A percentile compares a stretch with the other conserved stretches of the same genome.
These are phyloP conservation scores for Lactarius tabidus DNA, from an alignment of 768 basidiomycete genomes.

Conservation along the genomic window DNA sequence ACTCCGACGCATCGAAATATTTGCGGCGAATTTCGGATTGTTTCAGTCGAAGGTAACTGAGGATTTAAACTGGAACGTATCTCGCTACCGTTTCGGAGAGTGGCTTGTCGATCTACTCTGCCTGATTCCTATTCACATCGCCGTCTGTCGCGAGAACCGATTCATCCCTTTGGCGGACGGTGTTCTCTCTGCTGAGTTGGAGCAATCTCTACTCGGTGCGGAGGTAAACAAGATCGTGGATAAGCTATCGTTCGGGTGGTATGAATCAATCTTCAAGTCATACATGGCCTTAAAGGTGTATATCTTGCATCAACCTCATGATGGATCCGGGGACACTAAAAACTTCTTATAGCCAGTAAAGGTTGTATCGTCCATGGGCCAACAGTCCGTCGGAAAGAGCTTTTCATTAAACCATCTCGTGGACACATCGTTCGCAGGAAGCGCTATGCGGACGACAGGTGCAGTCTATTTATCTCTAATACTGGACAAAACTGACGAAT, in stretches of 20 bases:
- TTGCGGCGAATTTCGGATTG: slow-evolving; percentile 29
- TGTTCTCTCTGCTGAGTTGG: slow-evolving; percentile 46
- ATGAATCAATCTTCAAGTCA: slow-evolving; percentile 59
- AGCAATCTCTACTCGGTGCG: slow-evolving; percentile 53
- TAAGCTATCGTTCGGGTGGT: slow-evolving; percentile 56
- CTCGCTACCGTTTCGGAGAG: slow-evolving; percentile 40
- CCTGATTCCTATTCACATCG: slow-evolving; percentile 31
- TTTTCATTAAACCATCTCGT: slow-evolving; percentile 56
- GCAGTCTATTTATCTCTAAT: too few relatives aligned
- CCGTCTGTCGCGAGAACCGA: slow-evolving; percentile 54
- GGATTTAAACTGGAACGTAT: slow-evolving; percentile 7
- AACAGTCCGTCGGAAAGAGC: slow-evolving; percentile 62
- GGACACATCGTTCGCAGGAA: slow-evolving; percentile 63
- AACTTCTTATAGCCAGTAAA: slow-evolving; percentile 45
- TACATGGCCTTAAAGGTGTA: slow-evolving; percentile 55
- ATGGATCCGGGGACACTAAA: too few relatives aligned
- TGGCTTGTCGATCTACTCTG: slow-evolving; percentile 60
- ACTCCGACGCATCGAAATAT: slow-evolving; percentile 38
- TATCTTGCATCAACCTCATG: neutral
- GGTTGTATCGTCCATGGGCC: slow-evolving; percentile 67
- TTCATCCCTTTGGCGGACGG: slow-evolving; percentile 61
- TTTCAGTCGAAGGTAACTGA: slow-evolving; percentile 26
- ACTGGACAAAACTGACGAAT: too few relatives aligned
- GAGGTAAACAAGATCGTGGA: slow-evolving; percentile 56
- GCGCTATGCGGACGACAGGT: slow-evolving; percentile 58